Percentiles rank a stretch among this genome's conserved stretches.
Evolutionary conservation across 2,329 filamentous ascomycete genomes (phyloP).

Genomic region (Sclerotinia trifoliorum): DNA sequence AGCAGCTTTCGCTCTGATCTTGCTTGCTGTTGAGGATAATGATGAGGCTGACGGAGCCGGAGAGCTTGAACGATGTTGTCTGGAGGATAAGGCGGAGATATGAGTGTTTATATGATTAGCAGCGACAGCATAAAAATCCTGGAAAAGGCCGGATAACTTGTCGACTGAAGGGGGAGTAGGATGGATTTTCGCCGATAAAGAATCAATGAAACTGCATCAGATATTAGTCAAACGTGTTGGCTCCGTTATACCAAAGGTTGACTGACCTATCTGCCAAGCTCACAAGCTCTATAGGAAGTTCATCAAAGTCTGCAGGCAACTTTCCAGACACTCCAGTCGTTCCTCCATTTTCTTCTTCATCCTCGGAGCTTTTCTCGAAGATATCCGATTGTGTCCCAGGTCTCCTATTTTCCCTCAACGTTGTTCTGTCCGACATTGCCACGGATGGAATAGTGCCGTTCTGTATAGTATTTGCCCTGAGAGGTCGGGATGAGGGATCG

Average conservation of each 20-base stretch:
- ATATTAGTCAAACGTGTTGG: neutral
- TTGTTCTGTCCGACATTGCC: conserved; percentile 27
- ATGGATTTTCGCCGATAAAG: conserved; percentile 82
- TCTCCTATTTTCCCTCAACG: conserved; percentile 26
- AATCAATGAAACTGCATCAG: conserved; percentile 75
- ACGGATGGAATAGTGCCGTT: conserved; percentile 33
- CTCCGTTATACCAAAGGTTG: neutral
- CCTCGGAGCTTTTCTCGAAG: conserved; percentile 45
- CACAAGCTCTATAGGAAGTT: conserved; percentile 90
- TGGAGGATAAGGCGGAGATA: conserved; percentile 73
- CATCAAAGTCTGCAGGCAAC: conserved; percentile 62
- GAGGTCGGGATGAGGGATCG: conserved; percentile 29
- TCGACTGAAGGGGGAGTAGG: conserved; percentile 80
- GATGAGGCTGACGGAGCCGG: conserved; percentile 55
- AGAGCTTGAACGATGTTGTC: conserved; percentile 67
- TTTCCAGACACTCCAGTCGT: conserved; percentile 29
- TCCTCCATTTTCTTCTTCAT: conserved; percentile 35
- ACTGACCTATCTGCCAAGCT: conserved; percentile 80
- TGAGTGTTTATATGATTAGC: conserved; percentile 83
- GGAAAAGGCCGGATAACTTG: conserved; percentile 79
- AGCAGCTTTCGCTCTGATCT: conserved; percentile 55
- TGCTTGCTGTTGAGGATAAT: conserved; percentile 54
- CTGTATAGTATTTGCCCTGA: conserved; percentile 38
- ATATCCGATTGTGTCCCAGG: conserved; percentile 31
- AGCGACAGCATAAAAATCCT: conserved; percentile 86